phyloP scores from a whole-genome alignment of 2,329 filamentous ascomycete species.

The Curvularia sp. region DNA sequence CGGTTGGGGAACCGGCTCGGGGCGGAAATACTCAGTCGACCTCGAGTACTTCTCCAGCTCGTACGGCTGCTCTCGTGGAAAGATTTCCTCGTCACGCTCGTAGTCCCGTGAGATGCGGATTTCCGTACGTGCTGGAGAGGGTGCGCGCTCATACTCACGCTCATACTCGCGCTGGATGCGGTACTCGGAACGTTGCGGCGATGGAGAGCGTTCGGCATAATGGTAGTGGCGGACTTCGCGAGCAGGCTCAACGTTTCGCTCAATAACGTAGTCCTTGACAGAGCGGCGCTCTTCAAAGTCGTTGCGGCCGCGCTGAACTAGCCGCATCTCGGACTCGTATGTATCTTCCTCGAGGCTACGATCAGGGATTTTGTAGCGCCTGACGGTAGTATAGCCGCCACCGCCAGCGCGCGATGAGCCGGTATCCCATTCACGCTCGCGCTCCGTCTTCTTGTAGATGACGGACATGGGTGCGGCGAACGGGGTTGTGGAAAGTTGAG shows the following conservation, averaged over 20 bases:
- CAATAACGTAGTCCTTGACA: slow-evolving; percentile 50
- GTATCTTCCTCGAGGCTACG: slow-evolving; percentile 52
- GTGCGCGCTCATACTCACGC: slow-evolving; percentile 50
- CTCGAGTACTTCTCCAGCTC: slow-evolving; percentile 61
- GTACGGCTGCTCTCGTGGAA: slow-evolving; percentile 40
- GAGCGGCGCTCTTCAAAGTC: slow-evolving; percentile 45
- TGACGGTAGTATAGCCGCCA: slow-evolving; percentile 62
- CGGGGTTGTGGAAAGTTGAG: slow-evolving; percentile 8
- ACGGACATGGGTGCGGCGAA: slow-evolving; percentile 52
- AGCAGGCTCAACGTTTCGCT: slow-evolving; percentile 41
- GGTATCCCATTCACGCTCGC: slow-evolving; percentile 56
- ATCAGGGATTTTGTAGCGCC: slow-evolving; percentile 66
- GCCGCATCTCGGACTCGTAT: slow-evolving; percentile 58
- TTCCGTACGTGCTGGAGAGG: slow-evolving; percentile 54
- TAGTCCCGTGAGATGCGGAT: slow-evolving; percentile 44
- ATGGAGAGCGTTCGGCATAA: slow-evolving; percentile 48
- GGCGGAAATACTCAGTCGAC: slow-evolving; percentile 61
- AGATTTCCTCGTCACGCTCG: slow-evolving; percentile 41
- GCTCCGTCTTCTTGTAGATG: slow-evolving; percentile 53
- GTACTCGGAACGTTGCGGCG: slow-evolving; percentile 57
- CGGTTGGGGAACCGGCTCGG: slow-evolving; percentile 47
- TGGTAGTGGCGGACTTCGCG: slow-evolving; percentile 50
- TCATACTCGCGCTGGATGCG: slow-evolving; percentile 60
- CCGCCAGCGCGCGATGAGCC: slow-evolving; percentile 40
- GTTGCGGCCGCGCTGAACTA: slow-evolving; percentile 53